These are phyloP conservation scores for Mycena pura DNA, from an alignment of 768 basidiomycete species.

Conservation along the genomic window DNA sequence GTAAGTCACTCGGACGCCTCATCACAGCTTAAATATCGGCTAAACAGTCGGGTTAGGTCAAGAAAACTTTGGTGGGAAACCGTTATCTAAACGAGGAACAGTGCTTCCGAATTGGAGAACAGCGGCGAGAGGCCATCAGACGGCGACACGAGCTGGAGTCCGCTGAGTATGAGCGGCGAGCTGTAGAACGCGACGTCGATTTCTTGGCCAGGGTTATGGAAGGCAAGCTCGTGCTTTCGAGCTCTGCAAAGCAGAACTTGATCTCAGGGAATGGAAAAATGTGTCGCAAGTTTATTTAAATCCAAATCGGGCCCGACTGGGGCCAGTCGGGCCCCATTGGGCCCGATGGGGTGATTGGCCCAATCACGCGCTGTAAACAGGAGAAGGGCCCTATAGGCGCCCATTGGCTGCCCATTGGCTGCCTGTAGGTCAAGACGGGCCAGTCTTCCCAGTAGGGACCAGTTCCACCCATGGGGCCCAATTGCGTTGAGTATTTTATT, in stretches of 20 bases:
- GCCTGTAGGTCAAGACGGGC: too few relatives aligned
- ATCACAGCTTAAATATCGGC: background rate
- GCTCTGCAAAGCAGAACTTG: background rate
- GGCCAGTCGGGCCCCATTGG: too few relatives aligned
- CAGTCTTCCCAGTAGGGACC: too few relatives aligned
- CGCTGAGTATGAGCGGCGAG: conserved; percentile 3
- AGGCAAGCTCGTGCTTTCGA: background rate
- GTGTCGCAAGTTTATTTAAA: too few relatives aligned
- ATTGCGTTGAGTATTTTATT: too few relatives aligned
- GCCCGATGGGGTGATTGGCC: too few relatives aligned
- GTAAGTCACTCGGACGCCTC: conserved; percentile 1
- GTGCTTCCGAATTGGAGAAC: conserved; percentile 8
- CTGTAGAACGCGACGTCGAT: conserved; percentile 1
- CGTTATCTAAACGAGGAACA: background rate
- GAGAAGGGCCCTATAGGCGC: too few relatives aligned
- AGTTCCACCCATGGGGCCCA: too few relatives aligned
- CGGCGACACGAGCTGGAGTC: conserved; percentile 5
- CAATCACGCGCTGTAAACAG: too few relatives aligned
- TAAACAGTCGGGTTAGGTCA: conserved; percentile 1
- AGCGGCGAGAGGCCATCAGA: conserved; percentile 1
- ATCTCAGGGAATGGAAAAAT: conserved; percentile 1
- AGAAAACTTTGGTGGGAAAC: background rate
- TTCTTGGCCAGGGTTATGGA: background rate
- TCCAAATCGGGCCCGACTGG: too few relatives aligned
- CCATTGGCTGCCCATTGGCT: too few relatives aligned